Evolutionary conservation across 805 yeast genomes (phyloP).

Genomic region (Lipomyces mesembrius): DNA sequence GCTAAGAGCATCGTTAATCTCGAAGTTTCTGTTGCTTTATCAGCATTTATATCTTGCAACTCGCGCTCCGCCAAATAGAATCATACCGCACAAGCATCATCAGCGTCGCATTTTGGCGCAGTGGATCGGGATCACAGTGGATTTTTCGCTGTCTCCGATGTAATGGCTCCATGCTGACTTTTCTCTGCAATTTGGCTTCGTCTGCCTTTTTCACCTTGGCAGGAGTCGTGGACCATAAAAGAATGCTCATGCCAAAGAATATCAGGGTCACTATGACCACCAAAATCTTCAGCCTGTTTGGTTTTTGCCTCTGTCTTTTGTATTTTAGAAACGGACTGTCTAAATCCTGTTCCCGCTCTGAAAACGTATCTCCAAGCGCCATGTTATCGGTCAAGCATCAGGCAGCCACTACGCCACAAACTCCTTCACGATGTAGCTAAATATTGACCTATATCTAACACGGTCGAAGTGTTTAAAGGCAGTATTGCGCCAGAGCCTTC

Average conservation of each 20-base stretch:
- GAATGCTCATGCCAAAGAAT: conserved; percentile 23
- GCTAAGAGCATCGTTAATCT: conserved; percentile 59
- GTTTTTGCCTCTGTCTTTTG: conserved; percentile 34
- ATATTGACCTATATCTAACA: background rate
- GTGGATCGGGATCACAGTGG: conserved; percentile 38
- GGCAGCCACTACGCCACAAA: background rate
- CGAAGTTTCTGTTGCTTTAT: conserved; percentile 55
- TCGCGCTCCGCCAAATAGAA: background rate
- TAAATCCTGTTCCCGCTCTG: conserved; percentile 19
- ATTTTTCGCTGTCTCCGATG: conserved; percentile 31
- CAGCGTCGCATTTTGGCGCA: conserved; percentile 59
- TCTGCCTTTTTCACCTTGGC: conserved; percentile 27
- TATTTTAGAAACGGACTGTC: conserved; percentile 37
- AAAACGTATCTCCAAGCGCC: conserved; percentile 1
- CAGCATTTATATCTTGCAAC: background rate
- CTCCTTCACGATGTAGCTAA: background rate
- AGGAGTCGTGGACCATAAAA: conserved; percentile 31
- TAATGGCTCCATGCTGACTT: conserved; percentile 28
- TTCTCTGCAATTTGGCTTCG: conserved; percentile 28
- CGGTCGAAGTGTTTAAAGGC: background rate
- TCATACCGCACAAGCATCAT: conserved; percentile 59
- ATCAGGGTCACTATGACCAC: conserved; percentile 16
- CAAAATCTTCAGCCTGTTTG: conserved; percentile 24
- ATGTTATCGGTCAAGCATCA: background rate
- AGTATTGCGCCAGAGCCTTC: background rate